Base-by-base conservation (phyloP, 768 basidiomycete genomes). In the Boletus rubescentipes region DNA sequence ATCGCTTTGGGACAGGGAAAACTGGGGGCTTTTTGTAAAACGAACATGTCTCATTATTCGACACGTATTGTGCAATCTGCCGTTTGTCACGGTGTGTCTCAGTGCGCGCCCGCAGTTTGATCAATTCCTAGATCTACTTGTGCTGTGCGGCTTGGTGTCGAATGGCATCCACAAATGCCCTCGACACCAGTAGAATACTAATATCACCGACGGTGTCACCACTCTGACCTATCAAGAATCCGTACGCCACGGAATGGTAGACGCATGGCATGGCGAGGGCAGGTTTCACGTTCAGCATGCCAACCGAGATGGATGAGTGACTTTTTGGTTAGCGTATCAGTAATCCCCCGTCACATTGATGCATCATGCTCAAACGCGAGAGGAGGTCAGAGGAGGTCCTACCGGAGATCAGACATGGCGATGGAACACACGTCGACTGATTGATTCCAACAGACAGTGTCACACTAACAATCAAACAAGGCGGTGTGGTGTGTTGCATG, bases 1-100 rank as follows among this genome's bases (percentile, higher is more conserved):
- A 92, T 64, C 76, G 93, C 49, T 98, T 98, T 66, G 91, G 91
- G 15, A 73, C 79, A 39, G 86, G 86, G 3, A 85, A 78, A 62
- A 80, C 78, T 49, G 88, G 88, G 3, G 82, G 86, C 0, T 91
- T 89, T 62, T 59, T 80, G 59, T 80, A 59, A 73, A 21, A 26
- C 3, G 26, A 26, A 26, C 49, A 36, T 2, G 49, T 47, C 45
- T 51, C 49, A 15, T 46, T 38, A 29, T 35, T 40, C 47, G 12
- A 42, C 20, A 37, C 14, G 9, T 23, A 48, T 59, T 16, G 31
- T 20, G 37, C 32, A n/a, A 45, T 40, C 37, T 29, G 47, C 44
- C 53, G 35, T 35, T 36, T 55, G 55, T 52, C 43, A 40, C 36
- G 49, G 29, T 31, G 34, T 64, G 57, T 62, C 51, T 54, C 42